Base-by-base conservation (phyloP, 345 rosid genomes). In the Streptanthus diversifolius region DNA sequence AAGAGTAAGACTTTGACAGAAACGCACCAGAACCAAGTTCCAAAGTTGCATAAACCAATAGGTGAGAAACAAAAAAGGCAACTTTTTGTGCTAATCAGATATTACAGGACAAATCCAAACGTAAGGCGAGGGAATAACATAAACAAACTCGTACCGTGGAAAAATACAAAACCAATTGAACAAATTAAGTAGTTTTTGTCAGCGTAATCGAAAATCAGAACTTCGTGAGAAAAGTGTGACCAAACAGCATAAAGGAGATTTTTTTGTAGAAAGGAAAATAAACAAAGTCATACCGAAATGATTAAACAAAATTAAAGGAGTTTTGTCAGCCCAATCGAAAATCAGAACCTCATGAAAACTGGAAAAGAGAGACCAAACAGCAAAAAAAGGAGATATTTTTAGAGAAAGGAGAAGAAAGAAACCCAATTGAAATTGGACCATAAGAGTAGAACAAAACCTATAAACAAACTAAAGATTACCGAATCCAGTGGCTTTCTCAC, bases 391-490 rank as follows among this genome's bases (percentile, higher is more conserved):
- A 36, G 32, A 57, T 41, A 48, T 11, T 39, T 70, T 71, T 14
- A 70, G 3, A 37, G 29, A 51, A 49, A 49, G 18, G 11, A 21
- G 5, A 41, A 40, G 24, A 22, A 51, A 51, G 37, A 63, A 61
- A 44, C 48, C 79, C 51, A 69, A 14, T 41, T 68, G 58, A 56
- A 73, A 66, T 66, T 43, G 1, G 6, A 67, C 35, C 41, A 41
- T 5, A 14, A 14, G 27, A 48, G 3, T 0, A 22, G 11, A 40
- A 7, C 14, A 60, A 62, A 53, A 44, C 74, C 68, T 59, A 74
- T 19, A 43, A 33, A 33, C 0, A 0, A 25, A 25, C 29, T 30
- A 29, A 32, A 1, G 5, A 6, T 29, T 18, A 17, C 44, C 32
- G 17, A 66, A 72, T 63, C 54, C 22, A 54, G 7, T 32, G n/a